Conservation (phyloP, 345 rosid species). For the Camelina neglecta region DNA sequence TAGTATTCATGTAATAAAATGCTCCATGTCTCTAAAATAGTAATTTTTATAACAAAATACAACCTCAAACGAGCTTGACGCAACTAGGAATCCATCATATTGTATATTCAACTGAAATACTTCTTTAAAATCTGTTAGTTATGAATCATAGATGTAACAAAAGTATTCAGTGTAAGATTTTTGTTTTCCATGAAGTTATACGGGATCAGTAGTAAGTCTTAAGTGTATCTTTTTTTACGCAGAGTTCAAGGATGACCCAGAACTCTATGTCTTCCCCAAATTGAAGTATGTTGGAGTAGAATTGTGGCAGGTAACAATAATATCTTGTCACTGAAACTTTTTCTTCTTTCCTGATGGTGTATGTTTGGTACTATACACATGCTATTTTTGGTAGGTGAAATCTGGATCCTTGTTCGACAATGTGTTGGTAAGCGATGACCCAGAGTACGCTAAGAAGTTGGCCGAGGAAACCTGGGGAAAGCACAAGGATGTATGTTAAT, state of each 20-base stretch:
- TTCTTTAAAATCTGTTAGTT: too few species aligned
- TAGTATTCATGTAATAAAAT: conserved; percentile 4
- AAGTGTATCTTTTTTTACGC: conserved; percentile 21
- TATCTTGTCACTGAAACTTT: not conserved
- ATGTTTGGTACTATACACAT: not conserved
- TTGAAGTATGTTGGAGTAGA: conserved; percentile 95
- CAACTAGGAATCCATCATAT: too few species aligned
- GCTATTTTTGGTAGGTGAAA: conserved; percentile 55
- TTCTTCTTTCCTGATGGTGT: not conserved
- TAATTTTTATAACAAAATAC: not conserved
- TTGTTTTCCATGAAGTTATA: not conserved
- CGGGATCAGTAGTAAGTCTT: not conserved
- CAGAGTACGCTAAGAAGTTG: conserved; percentile 75
- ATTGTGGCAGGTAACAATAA: conserved; percentile 88
- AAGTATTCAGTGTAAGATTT: not conserved
- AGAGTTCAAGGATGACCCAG: conserved; percentile 98
- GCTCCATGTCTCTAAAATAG: not conserved
- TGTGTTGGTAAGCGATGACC: conserved; percentile 70
- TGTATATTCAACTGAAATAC: too few species aligned
- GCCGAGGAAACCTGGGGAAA: conserved; percentile 95
- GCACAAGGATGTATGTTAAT: conserved; percentile 72
- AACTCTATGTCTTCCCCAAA: conserved; percentile 81
- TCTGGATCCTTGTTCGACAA: conserved; percentile 91
- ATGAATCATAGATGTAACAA: not conserved
- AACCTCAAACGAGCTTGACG: not conserved